These are phyloP conservation scores for Globomyces sp. DNA, from an alignment of 371 early-diverging fungal genomes.

Conservation along the genomic window DNA sequence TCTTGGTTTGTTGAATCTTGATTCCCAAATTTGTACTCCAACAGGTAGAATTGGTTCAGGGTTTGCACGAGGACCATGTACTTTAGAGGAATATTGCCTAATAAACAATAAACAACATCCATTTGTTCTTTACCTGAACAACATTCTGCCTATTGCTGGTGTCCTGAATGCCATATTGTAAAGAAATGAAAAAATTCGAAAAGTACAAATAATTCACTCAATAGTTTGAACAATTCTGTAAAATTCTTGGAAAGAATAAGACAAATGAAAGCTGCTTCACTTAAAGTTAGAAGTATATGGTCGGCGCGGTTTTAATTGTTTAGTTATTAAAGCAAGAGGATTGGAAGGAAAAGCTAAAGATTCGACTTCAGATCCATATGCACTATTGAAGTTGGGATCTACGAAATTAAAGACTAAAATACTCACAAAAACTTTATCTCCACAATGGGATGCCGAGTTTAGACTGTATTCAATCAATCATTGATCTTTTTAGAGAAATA, in stretches of 20 bases:
- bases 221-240: neutral
- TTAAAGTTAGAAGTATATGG: conserved; percentile 6
- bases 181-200: too few relatives aligned
- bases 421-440: conserved; percentile 77
- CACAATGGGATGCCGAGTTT: conserved; percentile 80
- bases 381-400: conserved; percentile 61
- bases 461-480: conserved; percentile 41
- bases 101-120: neutral
- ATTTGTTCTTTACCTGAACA: too few relatives aligned
- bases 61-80: neutral
- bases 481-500: neutral
- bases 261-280: conserved; percentile 8
- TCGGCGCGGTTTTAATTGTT: too few relatives aligned
- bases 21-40: conserved; percentile 15
- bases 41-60: conserved; percentile 13
- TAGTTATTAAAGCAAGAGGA: conserved; percentile 24
- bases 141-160: neutral
- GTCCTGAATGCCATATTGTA: too few relatives aligned
- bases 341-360: conserved; percentile 50
- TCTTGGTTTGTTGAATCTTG: conserved; percentile 12
- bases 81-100: neutral
- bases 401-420: conserved; percentile 74
- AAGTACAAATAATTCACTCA: neutral
- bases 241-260: conserved; percentile 2
- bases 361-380: conserved; percentile 66